A percentile compares a stretch with the other conserved stretches of the same genome.
These are phyloP conservation scores for Spathaspora girioi DNA, from an alignment of 805 yeast genomes.

Conservation along the genomic window DNA sequence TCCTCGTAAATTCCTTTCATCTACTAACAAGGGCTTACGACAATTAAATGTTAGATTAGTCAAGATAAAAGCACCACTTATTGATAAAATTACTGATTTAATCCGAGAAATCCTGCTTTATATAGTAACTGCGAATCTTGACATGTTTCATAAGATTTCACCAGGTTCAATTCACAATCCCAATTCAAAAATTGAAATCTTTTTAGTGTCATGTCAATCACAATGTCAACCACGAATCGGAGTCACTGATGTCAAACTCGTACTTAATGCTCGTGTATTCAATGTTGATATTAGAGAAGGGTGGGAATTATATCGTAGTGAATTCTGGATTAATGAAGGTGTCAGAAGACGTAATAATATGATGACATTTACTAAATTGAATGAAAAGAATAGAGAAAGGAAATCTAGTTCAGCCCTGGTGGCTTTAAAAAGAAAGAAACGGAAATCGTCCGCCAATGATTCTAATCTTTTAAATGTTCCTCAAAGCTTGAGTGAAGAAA, in stretches of 20 bases:
- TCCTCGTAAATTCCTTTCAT: constrained; percentile 72
- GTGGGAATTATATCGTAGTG: constrained; percentile 92
- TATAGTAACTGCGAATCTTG: constrained; percentile 25
- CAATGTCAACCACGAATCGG: constrained; percentile 64
- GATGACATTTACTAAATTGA: constrained; percentile 23
- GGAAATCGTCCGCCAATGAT: constrained; percentile 10
- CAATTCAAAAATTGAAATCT: constrained; percentile 32
- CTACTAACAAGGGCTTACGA: constrained; percentile 86
- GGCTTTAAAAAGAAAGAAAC: constrained; percentile 8
- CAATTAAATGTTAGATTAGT: constrained; percentile 78
- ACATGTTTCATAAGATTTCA: constrained; percentile 30
- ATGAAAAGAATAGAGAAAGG: not conserved
- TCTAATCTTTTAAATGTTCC: not conserved
- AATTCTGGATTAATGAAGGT: constrained; percentile 88
- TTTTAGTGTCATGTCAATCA: constrained; percentile 38
- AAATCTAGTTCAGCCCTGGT: constrained; percentile 2
- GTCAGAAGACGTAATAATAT: constrained; percentile 48
- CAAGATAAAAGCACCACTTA: constrained; percentile 44
- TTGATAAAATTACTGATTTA: constrained; percentile 30
- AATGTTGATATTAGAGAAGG: constrained; percentile 82
- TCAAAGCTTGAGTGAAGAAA: constrained; percentile 15
- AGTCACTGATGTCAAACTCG: constrained; percentile 68
- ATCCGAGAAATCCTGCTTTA: constrained; percentile 34
- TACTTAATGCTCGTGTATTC: constrained; percentile 77
- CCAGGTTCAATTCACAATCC: constrained; percentile 30